Evolutionary conservation across 2,329 filamentous ascomycete genomes (phyloP).

Genomic region (Phialophora chinensis): DNA sequence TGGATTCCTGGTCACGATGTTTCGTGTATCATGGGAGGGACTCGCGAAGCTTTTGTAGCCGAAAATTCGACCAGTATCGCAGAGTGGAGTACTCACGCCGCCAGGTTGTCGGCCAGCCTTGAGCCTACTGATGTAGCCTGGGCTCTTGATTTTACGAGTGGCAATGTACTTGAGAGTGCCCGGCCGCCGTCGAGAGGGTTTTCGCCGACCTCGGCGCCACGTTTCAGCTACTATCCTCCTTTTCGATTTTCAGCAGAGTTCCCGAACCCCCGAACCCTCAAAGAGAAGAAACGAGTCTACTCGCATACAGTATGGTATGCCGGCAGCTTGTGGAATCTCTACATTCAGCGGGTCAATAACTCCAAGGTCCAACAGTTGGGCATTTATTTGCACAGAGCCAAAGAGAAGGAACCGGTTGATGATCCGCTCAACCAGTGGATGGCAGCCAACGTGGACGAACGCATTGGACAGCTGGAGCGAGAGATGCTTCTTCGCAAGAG

Average conservation of each 20-base stretch:
- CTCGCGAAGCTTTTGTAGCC: slow-evolving; percentile 58
- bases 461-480: slow-evolving; percentile 60
- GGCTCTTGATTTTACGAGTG: slow-evolving; percentile 61
- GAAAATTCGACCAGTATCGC: slow-evolving; percentile 52
- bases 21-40: slow-evolving; percentile 62
- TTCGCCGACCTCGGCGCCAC: slow-evolving; percentile 35
- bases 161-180: slow-evolving; percentile 46
- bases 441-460: slow-evolving; percentile 57
- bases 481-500: slow-evolving; percentile 56
- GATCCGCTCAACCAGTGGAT: slow-evolving; percentile 45
- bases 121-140: slow-evolving; percentile 62
- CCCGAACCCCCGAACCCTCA: slow-evolving; percentile 60
- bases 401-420: slow-evolving; percentile 58
- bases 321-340: slow-evolving; percentile 66
- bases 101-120: slow-evolving; percentile 57
- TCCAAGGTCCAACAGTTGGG: slow-evolving; percentile 63
- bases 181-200: slow-evolving; percentile 32
- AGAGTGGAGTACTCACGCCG: slow-evolving; percentile 41
- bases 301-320: slow-evolving; percentile 65
- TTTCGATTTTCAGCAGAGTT: slow-evolving; percentile 66
- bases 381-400: slow-evolving; percentile 65
- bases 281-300: slow-evolving; percentile 65
- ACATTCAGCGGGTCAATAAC: slow-evolving; percentile 64
- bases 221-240: slow-evolving; percentile 62
- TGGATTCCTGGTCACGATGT: slow-evolving; percentile 63